Percentiles rank a stretch among this genome's conserved stretches.
phyloP scores from a whole-genome alignment of 2,329 filamentous ascomycete genomes.

The Cladosporium halotolerans region DNA sequence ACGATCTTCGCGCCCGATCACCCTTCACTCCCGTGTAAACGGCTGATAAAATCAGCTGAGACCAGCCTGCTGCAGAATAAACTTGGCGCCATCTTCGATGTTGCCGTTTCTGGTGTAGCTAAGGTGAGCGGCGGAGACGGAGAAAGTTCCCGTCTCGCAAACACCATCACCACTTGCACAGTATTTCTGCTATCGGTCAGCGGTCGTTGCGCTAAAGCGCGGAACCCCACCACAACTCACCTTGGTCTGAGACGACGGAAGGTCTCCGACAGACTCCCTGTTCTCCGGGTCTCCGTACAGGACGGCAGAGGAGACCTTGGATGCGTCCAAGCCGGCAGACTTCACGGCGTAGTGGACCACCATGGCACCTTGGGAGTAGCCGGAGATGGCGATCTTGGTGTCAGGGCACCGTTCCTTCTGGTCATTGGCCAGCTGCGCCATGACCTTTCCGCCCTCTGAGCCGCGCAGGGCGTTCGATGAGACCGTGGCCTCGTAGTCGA shows the following conservation, averaged over 20 bases:
- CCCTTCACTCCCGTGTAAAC: too few species aligned
- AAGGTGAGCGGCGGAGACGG: slow-evolving; percentile 20
- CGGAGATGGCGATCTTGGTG: slow-evolving; percentile 24
- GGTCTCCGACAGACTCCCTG: slow-evolving; percentile 17
- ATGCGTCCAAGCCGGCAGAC: slow-evolving; percentile 9
- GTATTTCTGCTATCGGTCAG: neutral
- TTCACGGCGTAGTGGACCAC: slow-evolving; percentile 20
- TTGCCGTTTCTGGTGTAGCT: slow-evolving; percentile 1
- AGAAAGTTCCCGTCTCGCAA: slow-evolving; percentile 19
- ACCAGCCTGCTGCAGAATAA: slow-evolving; percentile 2
- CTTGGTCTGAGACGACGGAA: slow-evolving; percentile 18
- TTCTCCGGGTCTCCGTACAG: slow-evolving; percentile 29
- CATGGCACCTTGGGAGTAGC: slow-evolving; percentile 24
- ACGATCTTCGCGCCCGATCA: too few species aligned
- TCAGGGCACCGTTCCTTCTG: slow-evolving; percentile 20
- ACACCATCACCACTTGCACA: slow-evolving; percentile 21
- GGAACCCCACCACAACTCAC: slow-evolving; percentile 20
- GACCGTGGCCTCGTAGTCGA: slow-evolving; percentile 44
- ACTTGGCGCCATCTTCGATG: neutral
- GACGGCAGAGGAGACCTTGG: slow-evolving; percentile 18
- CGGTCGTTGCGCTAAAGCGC: neutral
- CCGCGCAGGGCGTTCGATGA: slow-evolving; percentile 17
- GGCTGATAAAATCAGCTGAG: neutral
- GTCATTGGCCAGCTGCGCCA: slow-evolving; percentile 18
- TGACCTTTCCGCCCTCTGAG: slow-evolving; percentile 16